phyloP scores from a whole-genome alignment of 2,329 filamentous ascomycete genomes.

The Penicillium italicum region DNA sequence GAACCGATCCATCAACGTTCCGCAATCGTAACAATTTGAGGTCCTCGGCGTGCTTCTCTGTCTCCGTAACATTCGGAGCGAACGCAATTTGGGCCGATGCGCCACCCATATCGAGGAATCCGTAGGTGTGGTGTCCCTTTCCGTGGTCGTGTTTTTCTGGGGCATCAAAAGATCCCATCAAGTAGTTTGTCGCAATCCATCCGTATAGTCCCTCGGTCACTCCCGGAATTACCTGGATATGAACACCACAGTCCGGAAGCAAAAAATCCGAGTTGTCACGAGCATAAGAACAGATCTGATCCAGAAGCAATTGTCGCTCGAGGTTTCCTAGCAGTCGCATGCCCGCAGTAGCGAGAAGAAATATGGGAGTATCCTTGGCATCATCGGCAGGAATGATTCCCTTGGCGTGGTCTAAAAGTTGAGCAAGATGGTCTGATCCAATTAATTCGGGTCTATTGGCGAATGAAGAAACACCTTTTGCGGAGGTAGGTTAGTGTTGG shows the following conservation, averaged over 20 bases:
- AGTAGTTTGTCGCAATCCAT: constrained; percentile 95
- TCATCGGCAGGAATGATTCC: constrained; percentile 71
- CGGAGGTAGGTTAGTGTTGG: constrained; percentile 5
- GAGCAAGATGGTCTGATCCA: constrained; percentile 75
- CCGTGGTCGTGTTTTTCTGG: constrained; percentile 73
- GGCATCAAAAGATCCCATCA: constrained; percentile 83
- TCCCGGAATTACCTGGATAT: constrained; percentile 91
- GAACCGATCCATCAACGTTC: constrained; percentile 69
- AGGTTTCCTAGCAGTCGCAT: constrained; percentile 77
- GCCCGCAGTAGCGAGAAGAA: constrained; percentile 91
- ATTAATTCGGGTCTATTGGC: constrained; percentile 71
- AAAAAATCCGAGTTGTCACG: constrained; percentile 72
- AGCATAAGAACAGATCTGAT: constrained; percentile 79
- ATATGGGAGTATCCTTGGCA: constrained; percentile 81
- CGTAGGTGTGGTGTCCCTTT: constrained; percentile 88
- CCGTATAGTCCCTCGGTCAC: constrained; percentile 95
- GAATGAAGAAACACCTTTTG: constrained; percentile 74
- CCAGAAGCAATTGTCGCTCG: constrained; percentile 69
- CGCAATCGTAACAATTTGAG: constrained; percentile 81
- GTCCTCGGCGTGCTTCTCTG: constrained; percentile 83
- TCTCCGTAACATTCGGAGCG: constrained; percentile 87
- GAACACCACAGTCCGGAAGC: constrained; percentile 81
- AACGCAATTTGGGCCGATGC: constrained; percentile 98
- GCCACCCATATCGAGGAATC: constrained; percentile 97
- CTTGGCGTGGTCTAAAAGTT: constrained; percentile 77